Conservation (phyloP, 495 filamentous ascomycete genomes). For the Amniculicola lignicola region DNA sequence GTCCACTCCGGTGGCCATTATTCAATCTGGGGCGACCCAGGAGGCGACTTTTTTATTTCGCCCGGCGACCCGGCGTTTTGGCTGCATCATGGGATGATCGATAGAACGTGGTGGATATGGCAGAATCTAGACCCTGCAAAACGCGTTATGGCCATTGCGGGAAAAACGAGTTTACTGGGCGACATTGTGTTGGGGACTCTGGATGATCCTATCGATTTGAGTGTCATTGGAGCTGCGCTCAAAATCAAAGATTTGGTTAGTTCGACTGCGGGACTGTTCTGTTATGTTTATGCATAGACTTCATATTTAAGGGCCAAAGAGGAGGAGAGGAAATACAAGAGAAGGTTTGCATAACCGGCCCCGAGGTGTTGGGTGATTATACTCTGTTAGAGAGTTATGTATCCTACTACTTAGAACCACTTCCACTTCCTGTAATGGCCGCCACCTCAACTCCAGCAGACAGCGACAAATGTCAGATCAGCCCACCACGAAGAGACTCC, state of each 20-base stretch:
- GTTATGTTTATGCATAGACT: conserved; percentile 13
- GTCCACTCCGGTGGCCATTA: conserved; percentile 64
- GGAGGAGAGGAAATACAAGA: no score
- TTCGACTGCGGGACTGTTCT: conserved; percentile 8
- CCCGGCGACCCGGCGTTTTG: conserved; percentile 20
- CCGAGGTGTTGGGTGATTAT: no score
- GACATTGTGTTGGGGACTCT: not conserved
- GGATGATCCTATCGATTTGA: conserved; percentile 1
- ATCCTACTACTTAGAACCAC: no score
- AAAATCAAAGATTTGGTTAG: conserved; percentile 7
- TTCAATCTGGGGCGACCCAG: conserved; percentile 57
- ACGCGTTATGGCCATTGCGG: not conserved
- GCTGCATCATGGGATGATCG: conserved; percentile 14
- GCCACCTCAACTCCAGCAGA: no score
- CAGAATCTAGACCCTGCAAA: conserved; percentile 42
- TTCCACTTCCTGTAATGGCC: no score
- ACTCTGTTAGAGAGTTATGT: no score
- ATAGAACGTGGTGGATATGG: conserved; percentile 13
- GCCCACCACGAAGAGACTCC: no score
- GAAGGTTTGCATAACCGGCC: no score
- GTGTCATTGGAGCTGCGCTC: not conserved
- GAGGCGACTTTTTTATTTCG: conserved; percentile 49
- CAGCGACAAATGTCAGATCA: no score
- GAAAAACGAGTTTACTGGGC: not conserved
- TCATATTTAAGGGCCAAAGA: no score